Evolutionary conservation across 768 basidiomycete genomes (phyloP).

Genomic region (Gyrodon lividus): DNA sequence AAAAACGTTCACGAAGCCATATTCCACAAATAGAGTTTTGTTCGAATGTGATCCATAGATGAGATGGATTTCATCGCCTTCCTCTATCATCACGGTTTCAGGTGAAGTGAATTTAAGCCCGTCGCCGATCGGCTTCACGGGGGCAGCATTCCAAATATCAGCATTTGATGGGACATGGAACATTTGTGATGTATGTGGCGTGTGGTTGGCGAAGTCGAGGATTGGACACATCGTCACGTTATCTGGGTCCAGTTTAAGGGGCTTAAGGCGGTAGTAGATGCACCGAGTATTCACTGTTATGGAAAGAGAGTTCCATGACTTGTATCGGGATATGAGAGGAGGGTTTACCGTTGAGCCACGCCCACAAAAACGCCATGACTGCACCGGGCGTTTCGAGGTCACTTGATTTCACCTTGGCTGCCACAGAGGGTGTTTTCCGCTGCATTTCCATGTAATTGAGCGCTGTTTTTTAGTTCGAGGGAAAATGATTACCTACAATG

Average conservation of each 20-base stretch:
- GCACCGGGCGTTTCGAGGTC: conserved; percentile 7
- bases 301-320: conserved; percentile 4
- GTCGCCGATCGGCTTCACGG: conserved; percentile 38
- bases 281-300: conserved; percentile 86
- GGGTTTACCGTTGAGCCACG: conserved; percentile 81
- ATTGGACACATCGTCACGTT: conserved; percentile 89
- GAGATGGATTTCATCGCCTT: conserved; percentile 69
- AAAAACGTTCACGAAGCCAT: conserved; percentile 71
- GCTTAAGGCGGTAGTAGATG: conserved; percentile 65
- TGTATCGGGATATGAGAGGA: conserved; percentile 2
- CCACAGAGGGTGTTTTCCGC: conserved; percentile 7
- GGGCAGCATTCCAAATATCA: conserved; percentile 37
- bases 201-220: conserved; percentile 90
- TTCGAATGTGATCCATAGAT: conserved; percentile 83
- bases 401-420: neutral
- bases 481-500: conserved; percentile 43
- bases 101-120: conserved; percentile 54
- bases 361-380: conserved; percentile 68
- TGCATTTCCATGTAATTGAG: neutral
- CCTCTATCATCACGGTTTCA: conserved; percentile 35
- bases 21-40: conserved; percentile 78
- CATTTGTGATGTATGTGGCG: conserved; percentile 41
- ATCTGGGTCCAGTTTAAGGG: conserved; percentile 52
- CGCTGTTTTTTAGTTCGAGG: neutral
- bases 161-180: conserved; percentile 38